Percentiles rank a stretch among this genome's conserved stretches.
Conservation (phyloP, 2,329 filamentous ascomycete species). For the Xylariales sp. region DNA sequence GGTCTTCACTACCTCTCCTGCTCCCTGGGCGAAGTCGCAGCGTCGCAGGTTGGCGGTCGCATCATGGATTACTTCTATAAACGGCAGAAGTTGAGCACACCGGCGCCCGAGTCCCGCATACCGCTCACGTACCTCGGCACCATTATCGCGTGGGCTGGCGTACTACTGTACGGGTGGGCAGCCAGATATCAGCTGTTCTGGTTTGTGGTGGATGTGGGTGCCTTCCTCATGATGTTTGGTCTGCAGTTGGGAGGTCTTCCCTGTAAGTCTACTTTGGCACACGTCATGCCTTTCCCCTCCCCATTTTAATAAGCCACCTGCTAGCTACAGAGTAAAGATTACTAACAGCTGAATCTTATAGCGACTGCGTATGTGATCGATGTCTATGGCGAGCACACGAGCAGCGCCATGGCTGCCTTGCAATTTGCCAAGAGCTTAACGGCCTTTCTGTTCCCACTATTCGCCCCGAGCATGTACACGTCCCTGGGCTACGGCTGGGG, state of each 20-base stretch:
- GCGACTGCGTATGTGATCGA: constrained; percentile 42
- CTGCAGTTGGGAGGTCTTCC: constrained; percentile 27
- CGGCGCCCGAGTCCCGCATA: constrained; percentile 54
- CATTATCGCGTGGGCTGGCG: constrained; percentile 32
- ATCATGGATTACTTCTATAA: constrained; percentile 37
- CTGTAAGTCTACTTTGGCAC: too few species aligned
- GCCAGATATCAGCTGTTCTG: constrained; percentile 31
- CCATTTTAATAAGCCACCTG: too few species aligned
- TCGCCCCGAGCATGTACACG: constrained; percentile 36
- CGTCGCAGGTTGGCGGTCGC: constrained; percentile 40
- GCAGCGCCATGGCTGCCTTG: constrained; percentile 40
- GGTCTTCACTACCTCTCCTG: constrained; percentile 62
- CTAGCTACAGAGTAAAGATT: too few species aligned
- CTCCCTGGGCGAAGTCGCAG: constrained; percentile 57
- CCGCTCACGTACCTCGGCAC: constrained; percentile 52
- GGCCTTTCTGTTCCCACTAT: constrained; percentile 45
- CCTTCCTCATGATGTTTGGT: constrained; percentile 26
- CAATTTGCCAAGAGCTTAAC: constrained; percentile 40
- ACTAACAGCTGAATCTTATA: too few species aligned
- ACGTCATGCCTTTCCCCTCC: too few species aligned
- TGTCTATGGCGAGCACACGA: constrained; percentile 40
- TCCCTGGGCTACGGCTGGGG: constrained; percentile 36
- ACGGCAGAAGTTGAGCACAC: constrained; percentile 4
- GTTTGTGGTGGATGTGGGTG: constrained; percentile 31
- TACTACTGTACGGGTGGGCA: constrained; percentile 40